phyloP scores from a whole-genome alignment of 2,329 filamentous ascomycete species.

The Fusarium sp. region DNA sequence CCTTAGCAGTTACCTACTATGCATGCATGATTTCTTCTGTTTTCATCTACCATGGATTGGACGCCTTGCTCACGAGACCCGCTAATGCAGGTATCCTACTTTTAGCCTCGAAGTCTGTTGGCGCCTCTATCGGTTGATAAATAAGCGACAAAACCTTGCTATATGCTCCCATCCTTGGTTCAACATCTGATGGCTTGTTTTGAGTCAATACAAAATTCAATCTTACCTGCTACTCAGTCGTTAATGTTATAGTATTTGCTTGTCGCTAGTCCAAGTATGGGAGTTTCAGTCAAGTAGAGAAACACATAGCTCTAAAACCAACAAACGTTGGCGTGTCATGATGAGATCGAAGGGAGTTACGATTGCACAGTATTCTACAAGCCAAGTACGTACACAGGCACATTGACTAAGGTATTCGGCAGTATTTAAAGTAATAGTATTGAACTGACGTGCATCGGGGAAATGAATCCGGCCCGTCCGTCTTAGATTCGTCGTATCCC shows the following conservation, averaged over 20 bases:
- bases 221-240: background rate
- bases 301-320: background rate
- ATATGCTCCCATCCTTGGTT: background rate
- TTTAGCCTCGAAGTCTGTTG: background rate
- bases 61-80: background rate
- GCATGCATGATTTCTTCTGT: background rate
- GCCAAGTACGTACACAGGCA: background rate
- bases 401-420: slow-evolving; percentile 2
- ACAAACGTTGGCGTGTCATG: background rate
- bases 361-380: background rate
- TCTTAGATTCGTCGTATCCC: background rate
- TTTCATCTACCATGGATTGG: background rate
- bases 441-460: slow-evolving; percentile 18
- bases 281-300: background rate
- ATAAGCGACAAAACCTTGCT: background rate
- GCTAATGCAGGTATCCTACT: background rate
- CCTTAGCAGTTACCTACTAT: too few relatives aligned
- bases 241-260: background rate
- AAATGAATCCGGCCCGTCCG: slow-evolving; percentile 6
- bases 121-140: background rate
- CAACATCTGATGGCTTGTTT: background rate
- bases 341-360: background rate
- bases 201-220: background rate
- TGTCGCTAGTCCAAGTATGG: background rate
- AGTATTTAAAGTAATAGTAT: slow-evolving; percentile 12